Evolutionary conservation across 768 basidiomycete genomes (phyloP).

Genomic region (Gloeophyllum trabeum): DNA sequence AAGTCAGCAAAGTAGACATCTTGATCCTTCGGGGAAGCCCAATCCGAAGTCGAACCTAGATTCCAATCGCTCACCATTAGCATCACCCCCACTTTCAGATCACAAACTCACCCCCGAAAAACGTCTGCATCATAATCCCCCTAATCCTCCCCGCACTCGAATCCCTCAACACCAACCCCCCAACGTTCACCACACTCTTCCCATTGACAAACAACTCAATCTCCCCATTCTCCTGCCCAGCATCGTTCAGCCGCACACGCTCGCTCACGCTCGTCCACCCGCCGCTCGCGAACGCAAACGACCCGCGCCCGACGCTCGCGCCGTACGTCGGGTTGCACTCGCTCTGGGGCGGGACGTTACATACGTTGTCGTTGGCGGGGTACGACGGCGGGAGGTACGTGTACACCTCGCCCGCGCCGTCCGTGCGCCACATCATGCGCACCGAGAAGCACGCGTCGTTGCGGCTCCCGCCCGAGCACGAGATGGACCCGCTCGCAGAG

Average conservation of each 20-base stretch:
- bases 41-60: constrained; percentile 8
- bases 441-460: constrained; percentile 46
- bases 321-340: constrained; percentile 54
- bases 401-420: constrained; percentile 56
- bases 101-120: constrained; percentile 55
- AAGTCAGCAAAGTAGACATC: neutral
- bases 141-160: constrained; percentile 38
- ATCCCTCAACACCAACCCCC: constrained; percentile 42
- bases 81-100: constrained; percentile 9
- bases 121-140: constrained; percentile 66
- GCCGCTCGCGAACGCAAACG: constrained; percentile 53
- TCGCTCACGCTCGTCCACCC: constrained; percentile 59
- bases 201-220: constrained; percentile 58
- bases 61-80: constrained; percentile 10
- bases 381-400: constrained; percentile 50
- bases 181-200: constrained; percentile 46
- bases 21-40: neutral
- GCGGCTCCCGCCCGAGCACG: constrained; percentile 58
- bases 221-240: constrained; percentile 60
- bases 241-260: constrained; percentile 67
- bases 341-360: constrained; percentile 34
- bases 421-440: constrained; percentile 58
- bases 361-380: constrained; percentile 35
- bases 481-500: constrained; percentile 28
- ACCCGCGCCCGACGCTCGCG: constrained; percentile 56